Evolutionary conservation across 768 basidiomycete species (phyloP).

Genomic region (Auricularia sp.): DNA sequence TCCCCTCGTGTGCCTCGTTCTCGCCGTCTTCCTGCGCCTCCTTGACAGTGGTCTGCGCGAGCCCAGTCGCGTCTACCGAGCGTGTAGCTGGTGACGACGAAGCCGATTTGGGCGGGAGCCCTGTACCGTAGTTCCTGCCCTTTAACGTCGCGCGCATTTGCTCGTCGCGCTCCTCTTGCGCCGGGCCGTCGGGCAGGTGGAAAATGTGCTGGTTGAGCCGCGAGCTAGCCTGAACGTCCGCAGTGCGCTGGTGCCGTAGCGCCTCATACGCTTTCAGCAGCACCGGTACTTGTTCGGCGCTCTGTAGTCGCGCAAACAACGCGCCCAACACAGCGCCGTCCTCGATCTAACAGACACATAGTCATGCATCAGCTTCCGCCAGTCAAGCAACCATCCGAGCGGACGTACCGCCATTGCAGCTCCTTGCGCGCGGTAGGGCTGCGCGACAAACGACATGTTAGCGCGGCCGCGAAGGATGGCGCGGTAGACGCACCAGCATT

Average conservation of each 20-base stretch:
- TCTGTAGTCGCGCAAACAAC: slow-evolving; percentile 39
- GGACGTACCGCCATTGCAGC: slow-evolving; percentile 33
- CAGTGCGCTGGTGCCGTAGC: slow-evolving; percentile 41
- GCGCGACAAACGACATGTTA: background rate
- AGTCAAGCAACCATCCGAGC: background rate
- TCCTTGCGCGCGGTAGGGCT: slow-evolving; percentile 45
- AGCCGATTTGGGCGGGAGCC: background rate
- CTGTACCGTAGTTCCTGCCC: slow-evolving; percentile 1
- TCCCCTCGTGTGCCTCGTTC: slow-evolving; percentile 22
- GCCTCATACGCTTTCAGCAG: slow-evolving; percentile 43
- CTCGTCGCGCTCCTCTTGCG: slow-evolving; percentile 40
- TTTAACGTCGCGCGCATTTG: slow-evolving; percentile 43
- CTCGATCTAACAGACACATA: slow-evolving; percentile 26
- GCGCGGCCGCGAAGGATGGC: background rate
- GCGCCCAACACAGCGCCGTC: slow-evolving; percentile 37
- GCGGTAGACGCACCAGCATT: slow-evolving; percentile 27
- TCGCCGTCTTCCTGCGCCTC: slow-evolving; percentile 10
- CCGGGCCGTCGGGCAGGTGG: slow-evolving; percentile 46
- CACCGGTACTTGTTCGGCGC: slow-evolving; percentile 13
- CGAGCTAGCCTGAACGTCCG: slow-evolving; percentile 38
- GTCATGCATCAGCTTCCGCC: background rate
- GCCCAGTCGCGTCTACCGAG: background rate
- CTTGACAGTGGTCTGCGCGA: slow-evolving; percentile 7
- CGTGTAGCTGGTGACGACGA: slow-evolving; percentile 20
- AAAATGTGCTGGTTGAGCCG: slow-evolving; percentile 44